These are phyloP conservation scores for Tulasnella sp. DNA, from an alignment of 768 basidiomycete species.

Conservation along the genomic window DNA sequence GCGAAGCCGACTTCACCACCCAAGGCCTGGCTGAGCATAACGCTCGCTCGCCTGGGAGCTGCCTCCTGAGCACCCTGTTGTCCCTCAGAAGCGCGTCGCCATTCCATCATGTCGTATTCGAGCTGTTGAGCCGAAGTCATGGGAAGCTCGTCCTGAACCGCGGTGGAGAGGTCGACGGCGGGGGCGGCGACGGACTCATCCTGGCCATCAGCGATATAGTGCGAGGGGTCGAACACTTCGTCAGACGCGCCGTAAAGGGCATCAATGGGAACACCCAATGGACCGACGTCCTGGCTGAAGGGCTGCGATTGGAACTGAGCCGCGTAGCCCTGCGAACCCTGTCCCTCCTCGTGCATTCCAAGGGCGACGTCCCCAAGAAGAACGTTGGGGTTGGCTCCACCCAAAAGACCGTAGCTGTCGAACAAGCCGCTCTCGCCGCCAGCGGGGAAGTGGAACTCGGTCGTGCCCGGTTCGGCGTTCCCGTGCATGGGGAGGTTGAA, in stretches of 20 bases:
- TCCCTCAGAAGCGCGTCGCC: conserved; percentile 3
- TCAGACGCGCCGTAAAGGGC: conserved; percentile 11
- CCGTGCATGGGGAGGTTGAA: conserved; percentile 14
- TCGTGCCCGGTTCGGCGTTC: not conserved
- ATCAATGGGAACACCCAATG: conserved; percentile 21
- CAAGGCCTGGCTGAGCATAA: conserved; percentile 16
- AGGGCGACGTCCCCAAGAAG: conserved; percentile 22
- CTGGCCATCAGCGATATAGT: conserved; percentile 11
- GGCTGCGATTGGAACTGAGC: not conserved
- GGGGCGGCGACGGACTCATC: not conserved
- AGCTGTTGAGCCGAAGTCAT: conserved; percentile 21
- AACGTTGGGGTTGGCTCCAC: conserved; percentile 14
- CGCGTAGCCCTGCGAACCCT: not conserved
- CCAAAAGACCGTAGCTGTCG: not conserved
- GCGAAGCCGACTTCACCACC: conserved; percentile 14
- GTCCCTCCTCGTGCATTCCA: conserved; percentile 21
- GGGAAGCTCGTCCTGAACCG: conserved; percentile 16
- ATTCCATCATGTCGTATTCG: conserved; percentile 27
- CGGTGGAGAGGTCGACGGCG: not conserved
- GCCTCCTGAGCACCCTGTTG: not conserved
- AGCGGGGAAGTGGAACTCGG: conserved; percentile 20
- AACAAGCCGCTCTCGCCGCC: conserved; percentile 2
- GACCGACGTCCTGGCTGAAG: not conserved
- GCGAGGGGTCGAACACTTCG: conserved; percentile 14
- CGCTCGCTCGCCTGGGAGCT: conserved; percentile 19